A percentile compares a stretch with the other conserved stretches of the same genome.
Evolutionary conservation across 192 early-diverging fungal species (phyloP).

Genomic region (Glomus cerebriforme): DNA sequence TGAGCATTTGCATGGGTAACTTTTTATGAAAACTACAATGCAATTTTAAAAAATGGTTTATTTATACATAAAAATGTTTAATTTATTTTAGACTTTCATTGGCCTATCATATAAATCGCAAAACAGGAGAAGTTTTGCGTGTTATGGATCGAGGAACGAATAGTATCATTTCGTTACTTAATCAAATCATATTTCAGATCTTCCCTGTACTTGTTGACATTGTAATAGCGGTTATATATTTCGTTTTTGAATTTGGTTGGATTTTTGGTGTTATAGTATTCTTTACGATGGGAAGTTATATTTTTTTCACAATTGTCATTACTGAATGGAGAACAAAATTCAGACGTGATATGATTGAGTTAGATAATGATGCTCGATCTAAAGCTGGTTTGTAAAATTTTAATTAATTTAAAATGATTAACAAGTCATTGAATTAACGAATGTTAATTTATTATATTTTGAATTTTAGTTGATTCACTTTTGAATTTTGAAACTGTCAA

Average conservation of each 20-base stretch:
- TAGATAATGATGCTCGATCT: constrained; percentile 84
- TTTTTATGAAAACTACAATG: neutral
- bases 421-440: neutral
- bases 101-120: constrained; percentile 90
- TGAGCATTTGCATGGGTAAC: constrained; percentile 54
- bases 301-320: constrained; percentile 77
- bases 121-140: constrained; percentile 92
- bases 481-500: constrained; percentile 99
- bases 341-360: constrained; percentile 77
- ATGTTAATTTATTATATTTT: constrained; percentile 26
- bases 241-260: constrained; percentile 65
- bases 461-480: constrained; percentile 77
- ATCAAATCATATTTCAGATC: constrained; percentile 87
- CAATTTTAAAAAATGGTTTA: neutral
- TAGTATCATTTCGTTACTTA: constrained; percentile 74
- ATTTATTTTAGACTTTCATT: constrained; percentile 84
- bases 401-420: neutral
- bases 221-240: constrained; percentile 75
- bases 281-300: constrained; percentile 84
- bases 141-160: constrained; percentile 83
- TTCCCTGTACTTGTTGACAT: constrained; percentile 90
- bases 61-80: neutral
- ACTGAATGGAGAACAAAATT: constrained; percentile 89
- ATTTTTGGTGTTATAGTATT: constrained; percentile 84
- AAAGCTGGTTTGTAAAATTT: constrained; percentile 47